These are phyloP conservation scores for Macrocybe gigantea DNA, from an alignment of 768 basidiomycete genomes.

Conservation along the genomic window DNA sequence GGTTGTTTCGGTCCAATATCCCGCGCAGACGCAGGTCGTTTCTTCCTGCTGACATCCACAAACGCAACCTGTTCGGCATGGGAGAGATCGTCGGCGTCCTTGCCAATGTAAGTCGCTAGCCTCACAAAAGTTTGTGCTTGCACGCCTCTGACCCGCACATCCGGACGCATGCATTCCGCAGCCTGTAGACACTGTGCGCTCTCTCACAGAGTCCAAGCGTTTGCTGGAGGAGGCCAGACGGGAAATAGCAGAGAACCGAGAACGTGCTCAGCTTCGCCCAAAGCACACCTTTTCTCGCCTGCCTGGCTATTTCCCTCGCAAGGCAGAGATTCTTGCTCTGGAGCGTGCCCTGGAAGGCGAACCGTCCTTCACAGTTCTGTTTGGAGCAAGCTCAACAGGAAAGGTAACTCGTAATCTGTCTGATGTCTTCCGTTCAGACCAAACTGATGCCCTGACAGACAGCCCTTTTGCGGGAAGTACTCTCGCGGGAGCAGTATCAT, in stretches of 20 bases:
- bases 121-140: neutral
- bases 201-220: constrained; percentile 70
- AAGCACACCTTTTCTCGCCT: constrained; percentile 77
- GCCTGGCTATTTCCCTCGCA: constrained; percentile 68
- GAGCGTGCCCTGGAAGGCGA: constrained; percentile 63
- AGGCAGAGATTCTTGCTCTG: constrained; percentile 58
- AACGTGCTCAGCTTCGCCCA: constrained; percentile 58
- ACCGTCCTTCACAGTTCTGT: constrained; percentile 75
- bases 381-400: constrained; percentile 77
- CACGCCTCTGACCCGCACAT: neutral
- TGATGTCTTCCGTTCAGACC: neutral
- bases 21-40: constrained; percentile 59
- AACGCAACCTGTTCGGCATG: constrained; percentile 74
- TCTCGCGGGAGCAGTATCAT: constrained; percentile 63
- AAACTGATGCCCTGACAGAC: constrained; percentile 41
- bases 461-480: constrained; percentile 70
- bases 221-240: constrained; percentile 73
- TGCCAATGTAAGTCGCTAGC: constrained; percentile 50
- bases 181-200: constrained; percentile 77
- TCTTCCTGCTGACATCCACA: constrained; percentile 54
- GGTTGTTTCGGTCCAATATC: constrained; percentile 73
- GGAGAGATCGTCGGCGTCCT: constrained; percentile 73
- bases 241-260: constrained; percentile 65
- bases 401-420: constrained; percentile 41
- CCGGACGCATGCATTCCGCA: constrained; percentile 20